Evolutionary conservation across 2,329 filamentous ascomycete genomes (phyloP), one percentile per base, ranked within the genome.

Genomic region (Calycina marina): DNA sequence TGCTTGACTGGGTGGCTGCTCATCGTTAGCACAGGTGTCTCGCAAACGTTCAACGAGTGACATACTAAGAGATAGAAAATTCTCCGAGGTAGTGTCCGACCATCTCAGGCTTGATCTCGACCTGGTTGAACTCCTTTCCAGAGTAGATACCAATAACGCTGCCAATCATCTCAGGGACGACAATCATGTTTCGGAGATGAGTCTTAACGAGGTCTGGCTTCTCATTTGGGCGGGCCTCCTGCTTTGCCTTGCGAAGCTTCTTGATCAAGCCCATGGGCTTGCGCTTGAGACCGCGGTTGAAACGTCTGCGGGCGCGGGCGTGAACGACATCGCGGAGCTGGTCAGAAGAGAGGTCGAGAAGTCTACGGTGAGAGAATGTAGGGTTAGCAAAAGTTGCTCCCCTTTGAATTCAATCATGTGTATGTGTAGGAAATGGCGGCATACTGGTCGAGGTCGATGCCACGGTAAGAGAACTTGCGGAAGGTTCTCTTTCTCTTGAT

Each of bases 101-200:
- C 90, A 98, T 98, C 76, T 98, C 90, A 55, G 90, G 90, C 79
- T 94, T 94, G 72, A 98, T 90, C 69, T 98, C 90, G 56, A 98
- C 86, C 76, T 94, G 88, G 80, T 98, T 98, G 82, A 98, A 98
- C 69, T 96, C 86, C 80, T 98, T 98, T 61, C 90, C 90, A 51
- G 84, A 93, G 82, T 98, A 98, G 73, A 98, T 90, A 62, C 86
- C 90, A 57, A 98, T 81, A 57, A 98, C 88, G 65, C 73, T 82
- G 57, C 90, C 90, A 61, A 98, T 98, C 90, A 98, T 96, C 76
- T 98, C 90, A 56, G 90, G 90, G 54, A 98, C 90, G 60, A 98
- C 78, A 63, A 98, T 94, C 90, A 98, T 98, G 73, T 98, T 80
- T 67, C 88, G 86, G 57, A 98, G 80, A 65, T 98, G 88, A 45